Conservation (phyloP, 495 filamentous ascomycete genomes). For the Hapsidospora chrysogenum region DNA sequence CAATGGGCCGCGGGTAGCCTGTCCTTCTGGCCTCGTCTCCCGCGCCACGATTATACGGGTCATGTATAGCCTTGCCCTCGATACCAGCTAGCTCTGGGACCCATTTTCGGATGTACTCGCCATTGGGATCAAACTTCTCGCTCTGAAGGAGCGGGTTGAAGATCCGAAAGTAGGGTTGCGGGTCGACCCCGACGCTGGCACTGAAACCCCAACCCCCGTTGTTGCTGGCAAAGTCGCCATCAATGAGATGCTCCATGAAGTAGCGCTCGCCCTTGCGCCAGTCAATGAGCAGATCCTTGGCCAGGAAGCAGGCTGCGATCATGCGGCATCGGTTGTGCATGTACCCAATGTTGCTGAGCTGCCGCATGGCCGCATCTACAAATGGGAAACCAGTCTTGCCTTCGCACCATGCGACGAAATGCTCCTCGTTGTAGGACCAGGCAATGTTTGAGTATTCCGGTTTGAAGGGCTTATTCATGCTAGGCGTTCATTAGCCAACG, state of each 20-base stretch:
- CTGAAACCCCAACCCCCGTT: constrained; percentile 88
- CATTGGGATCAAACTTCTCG: constrained; percentile 61
- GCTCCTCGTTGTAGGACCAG: constrained; percentile 57
- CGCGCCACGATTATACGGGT: constrained; percentile 55
- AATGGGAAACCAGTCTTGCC: constrained; percentile 75
- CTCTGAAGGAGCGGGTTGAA: constrained; percentile 81
- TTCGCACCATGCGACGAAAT: constrained; percentile 59
- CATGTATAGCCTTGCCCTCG: constrained; percentile 50
- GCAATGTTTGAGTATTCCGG: constrained; percentile 66
- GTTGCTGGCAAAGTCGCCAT: constrained; percentile 86
- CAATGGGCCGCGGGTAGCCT: constrained; percentile 60
- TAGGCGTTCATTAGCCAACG: constrained; percentile 10
- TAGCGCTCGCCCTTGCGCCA: constrained; percentile 81
- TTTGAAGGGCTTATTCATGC: constrained; percentile 93
- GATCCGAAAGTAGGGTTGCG: constrained; percentile 83
- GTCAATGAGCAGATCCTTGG: constrained; percentile 76
- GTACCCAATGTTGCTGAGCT: constrained; percentile 51
- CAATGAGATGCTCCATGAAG: constrained; percentile 79
- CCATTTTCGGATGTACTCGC: constrained; percentile 58
- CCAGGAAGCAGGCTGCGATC: constrained; percentile 74
- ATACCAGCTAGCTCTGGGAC: constrained; percentile 49
- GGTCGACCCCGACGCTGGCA: constrained; percentile 68
- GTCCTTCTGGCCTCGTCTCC: constrained; percentile 38
- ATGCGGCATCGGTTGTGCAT: constrained; percentile 89
- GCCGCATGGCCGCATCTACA: constrained; percentile 87